phyloP scores from a whole-genome alignment of 2,329 filamentous ascomycete genomes.

The Penicillium sp. region DNA sequence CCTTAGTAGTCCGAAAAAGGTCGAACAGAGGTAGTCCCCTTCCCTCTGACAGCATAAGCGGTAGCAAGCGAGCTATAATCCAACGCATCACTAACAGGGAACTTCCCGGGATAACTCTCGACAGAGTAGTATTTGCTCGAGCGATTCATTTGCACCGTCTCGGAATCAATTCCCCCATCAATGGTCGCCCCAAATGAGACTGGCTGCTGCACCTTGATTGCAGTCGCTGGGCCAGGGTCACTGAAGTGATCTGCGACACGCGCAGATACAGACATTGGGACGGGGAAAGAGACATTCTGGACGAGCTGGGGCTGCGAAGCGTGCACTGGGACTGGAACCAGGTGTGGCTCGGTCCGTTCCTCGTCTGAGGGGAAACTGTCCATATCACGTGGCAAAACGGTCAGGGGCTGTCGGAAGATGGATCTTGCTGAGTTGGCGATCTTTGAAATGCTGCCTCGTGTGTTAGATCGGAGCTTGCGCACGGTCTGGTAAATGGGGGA shows the following conservation, averaged over 20 bases:
- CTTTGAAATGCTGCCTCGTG: slow-evolving; percentile 1
- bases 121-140: slow-evolving; percentile 18
- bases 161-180: slow-evolving; percentile 1
- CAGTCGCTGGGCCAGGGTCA: slow-evolving; percentile 4
- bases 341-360: background rate
- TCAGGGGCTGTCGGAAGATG: background rate
- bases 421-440: background rate
- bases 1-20: slow-evolving; percentile 31
- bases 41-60: slow-evolving; percentile 21
- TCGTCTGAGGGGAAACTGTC: background rate
- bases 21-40: slow-evolving; percentile 24
- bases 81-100: slow-evolving; percentile 31
- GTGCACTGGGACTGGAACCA: background rate
- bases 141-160: slow-evolving; percentile 14
- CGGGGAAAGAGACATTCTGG: background rate
- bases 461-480: slow-evolving; percentile 1
- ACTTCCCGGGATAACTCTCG: slow-evolving; percentile 32
- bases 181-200: slow-evolving; percentile 5
- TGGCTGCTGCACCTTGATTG: background rate
- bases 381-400: background rate
- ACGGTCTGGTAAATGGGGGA: slow-evolving; percentile 11
- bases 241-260: slow-evolving; percentile 2
- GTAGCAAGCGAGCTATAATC: slow-evolving; percentile 26
- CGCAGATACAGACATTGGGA: background rate
- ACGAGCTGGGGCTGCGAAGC: background rate